Conservation (phyloP, 1,284 basidiomycete species). For the Austroboletus olivaceoglutinosus region DNA sequence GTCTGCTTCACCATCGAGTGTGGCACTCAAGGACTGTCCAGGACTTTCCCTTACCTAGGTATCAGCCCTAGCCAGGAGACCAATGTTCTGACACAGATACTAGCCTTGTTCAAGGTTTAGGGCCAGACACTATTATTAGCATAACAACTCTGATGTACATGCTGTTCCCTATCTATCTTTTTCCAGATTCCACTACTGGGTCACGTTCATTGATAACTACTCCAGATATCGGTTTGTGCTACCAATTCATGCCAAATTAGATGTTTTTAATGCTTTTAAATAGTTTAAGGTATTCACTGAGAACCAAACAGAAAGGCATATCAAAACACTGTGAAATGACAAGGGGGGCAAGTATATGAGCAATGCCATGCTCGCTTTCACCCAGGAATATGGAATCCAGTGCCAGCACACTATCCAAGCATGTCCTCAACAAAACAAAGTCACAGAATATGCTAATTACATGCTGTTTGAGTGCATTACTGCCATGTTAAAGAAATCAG, state of each 20-base stretch:
- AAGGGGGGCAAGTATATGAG: background rate
- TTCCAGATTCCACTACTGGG: background rate
- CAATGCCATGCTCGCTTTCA: background rate
- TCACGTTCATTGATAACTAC: slow-evolving; percentile 1
- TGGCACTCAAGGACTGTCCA: no score
- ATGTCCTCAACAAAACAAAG: background rate
- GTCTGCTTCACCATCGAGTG: no score
- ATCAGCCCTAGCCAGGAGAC: no score
- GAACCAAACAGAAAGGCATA: background rate
- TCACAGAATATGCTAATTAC: background rate
- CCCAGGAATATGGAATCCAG: background rate
- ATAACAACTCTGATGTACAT: background rate
- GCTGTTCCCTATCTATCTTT: background rate
- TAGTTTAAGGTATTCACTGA: background rate
- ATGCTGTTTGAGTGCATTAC: background rate
- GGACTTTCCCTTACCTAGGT: no score
- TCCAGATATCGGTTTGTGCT: background rate
- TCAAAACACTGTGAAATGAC: background rate
- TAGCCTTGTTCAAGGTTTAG: no score
- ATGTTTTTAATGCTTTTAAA: background rate
- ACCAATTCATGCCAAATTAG: background rate
- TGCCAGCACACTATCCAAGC: background rate
- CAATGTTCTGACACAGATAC: no score
- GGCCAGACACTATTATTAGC: no score
- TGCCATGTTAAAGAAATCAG: background rate